Conservation (phyloP, 495 filamentous ascomycete species). For the Corynascus novoguineensis region DNA sequence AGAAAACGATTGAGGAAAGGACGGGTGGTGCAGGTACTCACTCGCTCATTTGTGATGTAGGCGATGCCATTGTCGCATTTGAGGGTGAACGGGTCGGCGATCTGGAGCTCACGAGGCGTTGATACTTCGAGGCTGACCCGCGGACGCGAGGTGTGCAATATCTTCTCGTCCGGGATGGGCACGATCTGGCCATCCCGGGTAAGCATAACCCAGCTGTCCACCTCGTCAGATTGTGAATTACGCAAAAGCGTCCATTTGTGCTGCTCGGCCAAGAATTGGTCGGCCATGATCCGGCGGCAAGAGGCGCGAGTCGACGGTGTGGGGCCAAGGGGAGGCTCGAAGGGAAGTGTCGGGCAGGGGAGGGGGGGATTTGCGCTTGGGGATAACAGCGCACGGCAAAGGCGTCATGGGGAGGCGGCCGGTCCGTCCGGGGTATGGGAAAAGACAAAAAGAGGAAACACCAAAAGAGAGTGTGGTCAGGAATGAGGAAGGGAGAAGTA, state of each 20-base stretch:
- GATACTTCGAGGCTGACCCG: slow-evolving; percentile 42
- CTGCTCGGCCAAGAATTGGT: slow-evolving; percentile 46
- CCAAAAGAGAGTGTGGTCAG: slow-evolving; percentile 14
- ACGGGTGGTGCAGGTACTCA: slow-evolving; percentile 38
- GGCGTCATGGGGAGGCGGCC: slow-evolving; percentile 19
- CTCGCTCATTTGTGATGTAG: slow-evolving; percentile 87
- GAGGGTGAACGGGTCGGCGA: slow-evolving; percentile 40
- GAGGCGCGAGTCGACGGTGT: slow-evolving; percentile 4
- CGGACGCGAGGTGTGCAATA: slow-evolving; percentile 41
- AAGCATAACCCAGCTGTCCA: slow-evolving; percentile 50
- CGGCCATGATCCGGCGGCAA: slow-evolving; percentile 16
- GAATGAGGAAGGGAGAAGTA: slow-evolving; percentile 19
- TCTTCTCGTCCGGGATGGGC: slow-evolving; percentile 43
- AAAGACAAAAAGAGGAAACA: slow-evolving; percentile 15
- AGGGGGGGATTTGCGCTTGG: slow-evolving; percentile 16
- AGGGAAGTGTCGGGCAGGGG: slow-evolving; percentile 22
- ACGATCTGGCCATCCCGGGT: slow-evolving; percentile 46
- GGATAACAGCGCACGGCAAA: slow-evolving; percentile 10
- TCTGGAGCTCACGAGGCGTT: slow-evolving; percentile 39
- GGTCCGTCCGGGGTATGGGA: not conserved
- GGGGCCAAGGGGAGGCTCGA: slow-evolving; percentile 15
- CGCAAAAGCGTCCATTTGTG: slow-evolving; percentile 30
- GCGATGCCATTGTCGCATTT: slow-evolving; percentile 49
- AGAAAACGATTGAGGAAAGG: not conserved
- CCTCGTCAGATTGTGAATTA: slow-evolving; percentile 38